Evolutionary conservation across 257 asterid genomes (phyloP).

Genomic region (Fraxinus anomala): DNA sequence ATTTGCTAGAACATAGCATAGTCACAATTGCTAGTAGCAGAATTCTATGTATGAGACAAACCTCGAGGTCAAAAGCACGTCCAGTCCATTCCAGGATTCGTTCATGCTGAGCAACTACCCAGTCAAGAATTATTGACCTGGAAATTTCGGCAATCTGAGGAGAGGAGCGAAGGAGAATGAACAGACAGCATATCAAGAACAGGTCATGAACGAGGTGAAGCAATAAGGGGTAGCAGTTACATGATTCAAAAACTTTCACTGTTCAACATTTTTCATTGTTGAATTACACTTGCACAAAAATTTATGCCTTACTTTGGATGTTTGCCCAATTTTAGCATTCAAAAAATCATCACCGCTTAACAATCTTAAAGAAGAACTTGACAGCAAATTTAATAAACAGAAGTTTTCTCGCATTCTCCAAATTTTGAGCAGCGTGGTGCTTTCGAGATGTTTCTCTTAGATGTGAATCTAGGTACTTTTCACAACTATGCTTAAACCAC

Average conservation of each 20-base stretch:
- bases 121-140: slow-evolving; percentile 83
- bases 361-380: background rate
- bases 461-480: background rate
- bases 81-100: slow-evolving; percentile 95
- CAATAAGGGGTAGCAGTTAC: slow-evolving; percentile 14
- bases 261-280: slow-evolving; percentile 20
- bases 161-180: slow-evolving; percentile 32
- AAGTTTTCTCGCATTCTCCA: background rate
- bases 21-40: slow-evolving; percentile 16
- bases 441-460: background rate
- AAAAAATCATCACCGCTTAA: background rate
- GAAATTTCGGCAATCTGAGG: slow-evolving; percentile 77
- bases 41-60: slow-evolving; percentile 32
- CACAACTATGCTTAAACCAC: background rate
- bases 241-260: slow-evolving; percentile 14
- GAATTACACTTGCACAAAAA: slow-evolving; percentile 13
- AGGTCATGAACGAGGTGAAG: slow-evolving; percentile 15
- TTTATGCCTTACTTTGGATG: slow-evolving; percentile 19
- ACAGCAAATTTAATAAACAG: background rate
- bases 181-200: slow-evolving; percentile 28
- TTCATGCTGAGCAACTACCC: slow-evolving; percentile 89
- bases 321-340: background rate
- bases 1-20: slow-evolving; percentile 17
- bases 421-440: background rate
- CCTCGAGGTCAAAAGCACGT: slow-evolving; percentile 97